Conservation (phyloP, 73 alveolate species). For the Paramecium tetraurelia region DNA sequence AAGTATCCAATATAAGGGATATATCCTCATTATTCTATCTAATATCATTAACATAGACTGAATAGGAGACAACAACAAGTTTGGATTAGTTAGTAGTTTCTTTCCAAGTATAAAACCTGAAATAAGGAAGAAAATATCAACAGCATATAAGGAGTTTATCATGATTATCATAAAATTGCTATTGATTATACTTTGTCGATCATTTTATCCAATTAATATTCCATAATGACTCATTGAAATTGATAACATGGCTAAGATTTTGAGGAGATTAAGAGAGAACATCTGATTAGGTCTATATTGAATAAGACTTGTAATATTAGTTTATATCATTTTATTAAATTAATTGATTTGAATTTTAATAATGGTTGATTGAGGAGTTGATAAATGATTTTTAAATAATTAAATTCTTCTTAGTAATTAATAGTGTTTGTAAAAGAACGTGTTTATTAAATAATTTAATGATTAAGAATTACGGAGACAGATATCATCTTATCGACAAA, state of each 20-base stretch:
- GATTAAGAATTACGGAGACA: not conserved
- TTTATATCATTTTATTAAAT: not conserved
- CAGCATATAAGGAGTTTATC: not conserved
- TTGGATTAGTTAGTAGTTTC: not conserved
- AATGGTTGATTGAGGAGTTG: not conserved
- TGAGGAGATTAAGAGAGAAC: not conserved
- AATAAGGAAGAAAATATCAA: not conserved
- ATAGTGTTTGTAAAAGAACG: slow-evolving; percentile 16
- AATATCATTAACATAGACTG: not conserved
- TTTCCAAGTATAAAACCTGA: not conserved
- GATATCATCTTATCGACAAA: slow-evolving; percentile 18
- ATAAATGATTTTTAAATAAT: not conserved
- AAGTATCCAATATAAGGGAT: not conserved
- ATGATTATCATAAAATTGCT: not conserved
- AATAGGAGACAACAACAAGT: not conserved
- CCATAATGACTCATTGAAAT: not conserved
- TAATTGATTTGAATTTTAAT: not conserved
- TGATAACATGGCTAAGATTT: not conserved
- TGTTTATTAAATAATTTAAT: not conserved
- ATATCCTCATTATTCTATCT: not conserved
- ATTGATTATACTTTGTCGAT: not conserved
- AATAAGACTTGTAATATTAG: not conserved
- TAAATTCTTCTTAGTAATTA: not conserved
- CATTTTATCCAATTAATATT: not conserved
- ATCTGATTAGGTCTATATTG: not conserved